Evolutionary conservation across 139 green algal genomes (phyloP).

Genomic region (Pseudopediastrum boryanum): DNA sequence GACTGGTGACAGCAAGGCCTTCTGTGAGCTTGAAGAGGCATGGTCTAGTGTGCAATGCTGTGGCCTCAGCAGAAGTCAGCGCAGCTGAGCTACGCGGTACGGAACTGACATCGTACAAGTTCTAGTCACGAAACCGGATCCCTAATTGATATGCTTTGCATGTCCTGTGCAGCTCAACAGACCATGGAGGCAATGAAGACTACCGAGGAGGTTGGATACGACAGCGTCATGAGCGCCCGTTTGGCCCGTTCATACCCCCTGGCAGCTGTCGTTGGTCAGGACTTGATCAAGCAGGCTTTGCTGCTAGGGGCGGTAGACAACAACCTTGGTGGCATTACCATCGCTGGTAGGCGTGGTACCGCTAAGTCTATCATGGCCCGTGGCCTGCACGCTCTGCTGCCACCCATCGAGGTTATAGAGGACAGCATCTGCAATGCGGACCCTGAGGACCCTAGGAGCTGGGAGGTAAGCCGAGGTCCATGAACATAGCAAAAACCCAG

Average conservation of each 20-base stretch:
- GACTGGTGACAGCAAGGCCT: too few species aligned
- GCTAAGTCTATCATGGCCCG: slow-evolving; percentile 98
- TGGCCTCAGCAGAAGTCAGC: slow-evolving; percentile 19
- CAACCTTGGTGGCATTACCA: slow-evolving; percentile 91
- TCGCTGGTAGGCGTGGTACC: slow-evolving; percentile 90
- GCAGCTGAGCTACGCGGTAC: slow-evolving; percentile 24
- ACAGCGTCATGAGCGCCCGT: slow-evolving; percentile 29
- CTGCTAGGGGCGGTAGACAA: slow-evolving; percentile 96
- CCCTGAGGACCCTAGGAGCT: slow-evolving; percentile 83
- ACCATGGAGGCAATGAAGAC: slow-evolving; percentile 36
- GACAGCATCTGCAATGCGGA: slow-evolving; percentile 94
- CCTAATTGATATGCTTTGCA: neutral
- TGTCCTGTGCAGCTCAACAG: slow-evolving; percentile 23
- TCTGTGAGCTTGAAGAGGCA: too few species aligned
- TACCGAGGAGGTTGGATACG: slow-evolving; percentile 43
- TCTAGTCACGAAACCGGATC: neutral
- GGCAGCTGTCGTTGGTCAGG: slow-evolving; percentile 88
- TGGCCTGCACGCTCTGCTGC: slow-evolving; percentile 94
- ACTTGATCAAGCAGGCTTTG: slow-evolving; percentile 95
- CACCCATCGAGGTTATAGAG: slow-evolving; percentile 96
- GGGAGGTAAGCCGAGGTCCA: slow-evolving; percentile 78
- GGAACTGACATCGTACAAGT: neutral
- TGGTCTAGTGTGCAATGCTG: slow-evolving; percentile 26
- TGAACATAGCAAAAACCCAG: too few species aligned
- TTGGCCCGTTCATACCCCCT: slow-evolving; percentile 78